Evolutionary conservation across 1,284 basidiomycete genomes (phyloP).

Genomic region (Volvariella surrecta): DNA sequence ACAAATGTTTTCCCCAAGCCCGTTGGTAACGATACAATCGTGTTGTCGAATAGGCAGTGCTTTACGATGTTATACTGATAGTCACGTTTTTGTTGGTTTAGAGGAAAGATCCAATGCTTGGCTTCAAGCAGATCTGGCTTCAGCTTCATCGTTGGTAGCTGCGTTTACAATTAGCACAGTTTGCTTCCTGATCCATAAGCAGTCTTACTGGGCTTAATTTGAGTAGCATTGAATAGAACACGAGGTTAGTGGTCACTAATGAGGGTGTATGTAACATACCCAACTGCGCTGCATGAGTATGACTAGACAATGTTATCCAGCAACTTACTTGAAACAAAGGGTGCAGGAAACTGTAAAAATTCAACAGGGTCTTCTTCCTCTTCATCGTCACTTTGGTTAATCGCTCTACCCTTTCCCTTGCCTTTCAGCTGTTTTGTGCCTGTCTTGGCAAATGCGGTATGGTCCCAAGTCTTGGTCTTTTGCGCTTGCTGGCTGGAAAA

Average conservation of each 20-base stretch:
- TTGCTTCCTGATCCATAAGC: too few species aligned
- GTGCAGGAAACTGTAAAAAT: slow-evolving; percentile 78
- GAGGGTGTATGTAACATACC: slow-evolving; percentile 28
- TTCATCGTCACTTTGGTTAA: slow-evolving; percentile 38
- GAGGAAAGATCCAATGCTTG: slow-evolving; percentile 88
- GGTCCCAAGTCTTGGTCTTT: slow-evolving; percentile 80
- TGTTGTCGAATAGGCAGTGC: slow-evolving; percentile 86
- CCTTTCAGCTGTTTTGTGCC: slow-evolving; percentile 44
- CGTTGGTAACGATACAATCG: slow-evolving; percentile 91
- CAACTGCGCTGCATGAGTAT: slow-evolving; percentile 23
- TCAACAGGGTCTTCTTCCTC: slow-evolving; percentile 49
- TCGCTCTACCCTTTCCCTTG: slow-evolving; percentile 38
- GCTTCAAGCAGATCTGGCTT: slow-evolving; percentile 70
- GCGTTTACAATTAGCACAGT: slow-evolving; percentile 3
- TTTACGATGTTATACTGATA: slow-evolving; percentile 96
- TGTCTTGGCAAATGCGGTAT: slow-evolving; percentile 73
- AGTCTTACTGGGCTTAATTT: too few species aligned
- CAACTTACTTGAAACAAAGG: slow-evolving; percentile 52
- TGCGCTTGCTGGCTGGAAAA: slow-evolving; percentile 42
- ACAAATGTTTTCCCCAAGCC: slow-evolving; percentile 99
- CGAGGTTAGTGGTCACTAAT: too few species aligned
- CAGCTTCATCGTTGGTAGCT: slow-evolving; percentile 75
- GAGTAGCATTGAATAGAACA: too few species aligned
- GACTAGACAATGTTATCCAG: neutral
- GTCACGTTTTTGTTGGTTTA: slow-evolving; percentile 82